Evolutionary conservation across 1,284 basidiomycete genomes (phyloP), one percentile per base, ranked within the genome.

Genomic region (Boletus hoseneyae): DNA sequence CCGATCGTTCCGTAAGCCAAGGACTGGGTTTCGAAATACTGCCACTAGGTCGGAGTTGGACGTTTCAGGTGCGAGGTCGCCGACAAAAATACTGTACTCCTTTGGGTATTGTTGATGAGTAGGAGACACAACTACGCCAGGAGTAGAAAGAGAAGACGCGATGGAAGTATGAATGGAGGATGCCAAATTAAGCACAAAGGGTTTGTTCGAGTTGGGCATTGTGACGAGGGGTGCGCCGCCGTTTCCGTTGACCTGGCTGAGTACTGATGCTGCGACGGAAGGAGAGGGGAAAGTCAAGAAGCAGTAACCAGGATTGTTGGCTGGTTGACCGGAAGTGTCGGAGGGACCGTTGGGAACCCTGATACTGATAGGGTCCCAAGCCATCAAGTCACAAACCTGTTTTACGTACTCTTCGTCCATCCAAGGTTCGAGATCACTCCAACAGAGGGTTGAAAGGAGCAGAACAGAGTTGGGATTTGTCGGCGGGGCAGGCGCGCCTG

Each of bases 381-480:
- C 78, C 85, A 90, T 87, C 63, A 90, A 73, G 48, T 67, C 71
- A 68, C 87, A 88, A 59, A 90, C 87, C 65, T 89, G 86, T 67
- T 86, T 85, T 40, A 82, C 87, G 73, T 92, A 93, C 65, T 89
- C 85, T 77, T 90, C 89, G 71, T 92, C 90, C 90, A 93, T 93
- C 90, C 90, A 93, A 60, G 85, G 82, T 69, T 93, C 90, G 50
- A 92, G 78, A 63, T 88, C 84, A 59, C 83, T 81, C 84, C 90
- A 89, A 76, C 82, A 87, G 52, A 92, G 81, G 19, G 85, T 84
- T 35, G 76, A 76, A 56, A 74, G 73, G 42, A 73, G 60, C 8
- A 65, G 42, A 60, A 57, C 50, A 47, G 70, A 59, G 53, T 61
- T 68, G 35, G 58, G 39, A 51, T 63, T 57, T 23, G 47, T 49